Evolutionary conservation across 2,329 filamentous ascomycete species (phyloP), one percentile per base, ranked within the genome.

Genomic region (Penicillium italicum): DNA sequence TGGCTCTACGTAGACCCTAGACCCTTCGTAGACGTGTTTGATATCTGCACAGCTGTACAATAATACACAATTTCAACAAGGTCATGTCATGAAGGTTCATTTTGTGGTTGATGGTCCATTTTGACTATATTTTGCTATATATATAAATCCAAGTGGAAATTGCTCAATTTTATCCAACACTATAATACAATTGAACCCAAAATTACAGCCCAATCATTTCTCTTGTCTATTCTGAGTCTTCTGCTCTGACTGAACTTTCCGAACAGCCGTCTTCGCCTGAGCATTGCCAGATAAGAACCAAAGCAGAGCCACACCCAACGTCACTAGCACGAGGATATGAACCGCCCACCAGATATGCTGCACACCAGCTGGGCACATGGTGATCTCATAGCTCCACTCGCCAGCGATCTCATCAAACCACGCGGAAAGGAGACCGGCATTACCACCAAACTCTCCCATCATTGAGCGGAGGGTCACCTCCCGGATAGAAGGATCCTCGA

Each of bases 371-470:
- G 83, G 80, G 70, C 94, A 99, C 60, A 84, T 88, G 9, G 78
- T 79, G 64, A 94, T 94, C 64, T 93, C 90, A 62, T 89, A 89
- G 61, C 81, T 81, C 94, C 94, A 99, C 70, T 89, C 84, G 79
- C 62, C 65, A 2, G 63, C 58, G 2, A 80, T 77, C 53, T 82
- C 73, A 71, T 97, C 90, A 69, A 93, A 97, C 93, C 93, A 99
- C 0, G 89, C 82, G 59, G 89, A 94, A 38, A 99, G 75, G 40
- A 99, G 79, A 0, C 91, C 94, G 0, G 91, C 91, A 70, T 97
- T 94, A 20, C 94, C 94, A n/a, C 85, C 87, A 73, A 89, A 99
- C 54, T 90, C 89, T 53, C 94, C 94, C 94, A 99, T 99, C 91
- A 99, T 97, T 73, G 91, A 96, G 56, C 92, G 86, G 2, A 99